A percentile compares a stretch with the other conserved stretches of the same genome.
These are phyloP conservation scores for Scenedesmus sp. DNA, from an alignment of 163 green algal species.

Conservation along the genomic window DNA sequence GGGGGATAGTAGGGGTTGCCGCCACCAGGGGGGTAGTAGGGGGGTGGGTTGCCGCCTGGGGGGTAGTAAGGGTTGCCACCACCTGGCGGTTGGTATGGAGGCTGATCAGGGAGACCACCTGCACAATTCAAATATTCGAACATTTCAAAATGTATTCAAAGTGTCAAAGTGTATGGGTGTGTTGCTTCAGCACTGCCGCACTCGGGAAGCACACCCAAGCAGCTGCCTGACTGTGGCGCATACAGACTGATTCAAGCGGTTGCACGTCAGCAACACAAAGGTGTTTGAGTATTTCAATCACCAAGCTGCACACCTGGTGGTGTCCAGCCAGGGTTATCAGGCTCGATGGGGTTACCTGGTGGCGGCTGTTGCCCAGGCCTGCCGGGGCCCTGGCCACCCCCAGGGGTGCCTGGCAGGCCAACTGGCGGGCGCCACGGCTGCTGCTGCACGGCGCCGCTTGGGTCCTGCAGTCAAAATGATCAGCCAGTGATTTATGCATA, in stretches of 20 bases:
- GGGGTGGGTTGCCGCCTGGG: not conserved
- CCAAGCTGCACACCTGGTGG: not conserved
- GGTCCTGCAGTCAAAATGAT: not conserved
- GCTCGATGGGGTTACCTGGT: not conserved
- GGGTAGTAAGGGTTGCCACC: not conserved
- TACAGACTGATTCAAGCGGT: not conserved
- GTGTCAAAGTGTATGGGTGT: too few species aligned
- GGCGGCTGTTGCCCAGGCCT: not conserved
- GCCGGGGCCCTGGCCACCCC: not conserved
- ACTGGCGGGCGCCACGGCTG: not conserved
- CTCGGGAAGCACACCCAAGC: too few species aligned
- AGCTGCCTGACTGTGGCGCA: too few species aligned
- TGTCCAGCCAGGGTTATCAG: not conserved
- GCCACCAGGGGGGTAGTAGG: not conserved
- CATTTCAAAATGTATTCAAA: too few species aligned
- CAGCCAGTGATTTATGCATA: too few species aligned
- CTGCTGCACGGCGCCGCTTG: not conserved
- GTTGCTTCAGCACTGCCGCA: too few species aligned
- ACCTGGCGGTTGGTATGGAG: too few species aligned
- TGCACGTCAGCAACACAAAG: not conserved
- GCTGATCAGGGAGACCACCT: not conserved
- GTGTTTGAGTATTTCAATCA: not conserved
- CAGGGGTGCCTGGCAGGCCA: not conserved
- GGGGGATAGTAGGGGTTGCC: not conserved
- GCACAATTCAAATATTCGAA: not conserved